Evolutionary conservation across 139 green algal species (phyloP), one percentile per base, ranked within the genome.

Genomic region (Axilococcus clingmanii): DNA sequence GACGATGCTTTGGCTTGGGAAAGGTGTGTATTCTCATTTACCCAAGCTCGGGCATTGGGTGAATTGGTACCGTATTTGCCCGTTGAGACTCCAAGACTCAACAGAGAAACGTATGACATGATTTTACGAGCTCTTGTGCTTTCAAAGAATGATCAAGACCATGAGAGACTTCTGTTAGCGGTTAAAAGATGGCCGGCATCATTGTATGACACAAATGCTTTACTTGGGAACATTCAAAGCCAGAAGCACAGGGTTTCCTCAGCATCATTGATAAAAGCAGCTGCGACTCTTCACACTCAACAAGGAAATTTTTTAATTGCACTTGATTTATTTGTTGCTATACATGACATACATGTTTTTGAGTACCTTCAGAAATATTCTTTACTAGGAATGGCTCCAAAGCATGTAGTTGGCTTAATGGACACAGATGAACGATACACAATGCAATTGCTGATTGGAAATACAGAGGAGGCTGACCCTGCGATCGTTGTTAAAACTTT

Each of bases 61-160:
- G 58, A 65, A 40, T 64, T 97, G 38, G 83, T 74, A 19, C 71
- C 67, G 1, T 54, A 81, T 47, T 65, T 97, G 19, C 89, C 89
- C 11, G 86, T 67, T 19, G 40, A 61, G n/a, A 45, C 55, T 4
- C 83, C 85, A 1, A 59, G 28, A 33, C 69, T 91, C 41, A 69
- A 68, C n/a, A n/a, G 20, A 14, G 48, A 64, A 2, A 72, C 66
- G 5, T 96, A 96, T 55, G 82, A 95, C 48, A 76, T 93, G 61
- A 75, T 82, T 25, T 77, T 95, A 27, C 52, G 69, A 27, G 66
- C 76, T 28, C 72, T 80, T 57, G 59, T 87, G n/a, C n/a, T n/a
- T n/a, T n/a, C n/a, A n/a, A n/a, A n/a, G n/a, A n/a, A n/a, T n/a
- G n/a, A n/a, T n/a, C n/a, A n/a, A n/a, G n/a, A n/a, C n/a, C n/a